Conservation (phyloP, 2,329 filamentous ascomycete species). For the Ophiostoma novo-ulmi region DNA sequence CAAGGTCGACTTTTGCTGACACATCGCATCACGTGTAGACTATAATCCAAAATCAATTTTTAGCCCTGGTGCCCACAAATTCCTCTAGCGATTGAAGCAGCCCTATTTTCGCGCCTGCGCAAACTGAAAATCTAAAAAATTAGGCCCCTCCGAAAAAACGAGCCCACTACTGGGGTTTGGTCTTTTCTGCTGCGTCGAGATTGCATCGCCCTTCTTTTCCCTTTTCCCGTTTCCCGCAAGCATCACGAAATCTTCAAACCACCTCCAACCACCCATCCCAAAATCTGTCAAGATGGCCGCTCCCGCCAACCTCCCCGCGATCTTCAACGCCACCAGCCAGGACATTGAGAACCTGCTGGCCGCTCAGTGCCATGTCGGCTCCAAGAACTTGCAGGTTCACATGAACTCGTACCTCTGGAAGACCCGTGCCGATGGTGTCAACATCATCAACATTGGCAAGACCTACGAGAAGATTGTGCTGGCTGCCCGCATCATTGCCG, state of each 20-base stretch:
- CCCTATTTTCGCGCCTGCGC: conserved; percentile 19
- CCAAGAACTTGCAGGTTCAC: conserved; percentile 99
- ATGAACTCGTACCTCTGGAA: conserved; percentile 95
- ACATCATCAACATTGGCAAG: conserved; percentile 99
- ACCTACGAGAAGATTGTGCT: conserved; percentile 99
- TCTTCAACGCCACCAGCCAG: conserved; percentile 95
- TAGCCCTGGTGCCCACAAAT: conserved; percentile 23
- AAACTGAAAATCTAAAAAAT: conserved; percentile 22
- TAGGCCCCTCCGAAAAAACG: conserved; percentile 26
- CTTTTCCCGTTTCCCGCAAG: conserved; percentile 16
- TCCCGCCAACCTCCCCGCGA: conserved; percentile 75
- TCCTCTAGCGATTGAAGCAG: conserved; percentile 23
- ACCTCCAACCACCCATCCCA: not conserved
- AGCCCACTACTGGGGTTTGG: conserved; percentile 18
- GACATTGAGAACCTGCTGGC: conserved; percentile 99
- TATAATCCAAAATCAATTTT: not conserved
- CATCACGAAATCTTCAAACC: conserved; percentile 5
- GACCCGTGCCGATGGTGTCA: conserved; percentile 96
- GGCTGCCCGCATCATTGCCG: conserved; percentile 96
- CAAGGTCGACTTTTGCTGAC: not conserved
- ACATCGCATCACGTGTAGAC: conserved; percentile 22
- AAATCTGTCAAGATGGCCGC: conserved; percentile 76
- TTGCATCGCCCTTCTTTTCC: conserved; percentile 5
- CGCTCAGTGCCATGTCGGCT: conserved; percentile 92
- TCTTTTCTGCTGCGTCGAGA: conserved; percentile 7